Evolutionary conservation across 257 asterid species (phyloP).

Genomic region (Penstemon barbatus): DNA sequence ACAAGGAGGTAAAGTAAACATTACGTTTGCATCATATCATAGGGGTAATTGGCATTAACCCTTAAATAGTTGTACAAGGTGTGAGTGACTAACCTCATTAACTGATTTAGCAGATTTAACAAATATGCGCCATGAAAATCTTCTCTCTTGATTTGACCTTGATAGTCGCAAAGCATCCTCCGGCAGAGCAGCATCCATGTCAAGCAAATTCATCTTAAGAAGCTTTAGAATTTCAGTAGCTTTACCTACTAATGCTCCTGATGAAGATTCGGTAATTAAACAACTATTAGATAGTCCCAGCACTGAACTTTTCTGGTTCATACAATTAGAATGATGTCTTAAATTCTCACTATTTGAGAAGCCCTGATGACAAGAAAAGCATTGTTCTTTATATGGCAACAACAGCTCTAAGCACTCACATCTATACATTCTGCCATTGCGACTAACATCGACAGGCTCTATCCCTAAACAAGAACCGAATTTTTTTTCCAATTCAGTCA

Average conservation of each 20-base stretch:
- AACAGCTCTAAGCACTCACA: constrained; percentile 82
- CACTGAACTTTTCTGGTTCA: constrained; percentile 40
- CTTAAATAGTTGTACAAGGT: no score
- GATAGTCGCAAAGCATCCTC: constrained; percentile 28
- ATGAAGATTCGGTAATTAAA: constrained; percentile 56
- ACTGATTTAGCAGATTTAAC: constrained; percentile 71
- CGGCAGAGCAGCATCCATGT: constrained; percentile 83
- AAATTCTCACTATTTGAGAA: constrained; percentile 56
- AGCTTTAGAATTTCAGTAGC: constrained; percentile 54
- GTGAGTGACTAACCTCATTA: constrained; percentile 75
- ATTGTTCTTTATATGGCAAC: constrained; percentile 70
- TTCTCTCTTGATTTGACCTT: constrained; percentile 55
- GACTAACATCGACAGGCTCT: constrained; percentile 30
- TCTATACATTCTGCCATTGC: constrained; percentile 50
- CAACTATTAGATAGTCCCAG: constrained; percentile 43
- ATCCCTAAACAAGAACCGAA: constrained; percentile 49
- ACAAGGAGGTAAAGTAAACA: no score
- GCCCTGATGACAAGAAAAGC: constrained; percentile 69
- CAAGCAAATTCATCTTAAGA: constrained; percentile 73
- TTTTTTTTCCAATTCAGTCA: constrained; percentile 50
- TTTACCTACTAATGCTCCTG: constrained; percentile 60
- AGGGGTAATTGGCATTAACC: no score
- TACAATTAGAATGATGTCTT: constrained; percentile 45
- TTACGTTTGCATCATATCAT: no score
- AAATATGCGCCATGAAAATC: constrained; percentile 72